phyloP scores from a whole-genome alignment of 2,329 filamentous ascomycete genomes.

The Zarea fungicola region DNA sequence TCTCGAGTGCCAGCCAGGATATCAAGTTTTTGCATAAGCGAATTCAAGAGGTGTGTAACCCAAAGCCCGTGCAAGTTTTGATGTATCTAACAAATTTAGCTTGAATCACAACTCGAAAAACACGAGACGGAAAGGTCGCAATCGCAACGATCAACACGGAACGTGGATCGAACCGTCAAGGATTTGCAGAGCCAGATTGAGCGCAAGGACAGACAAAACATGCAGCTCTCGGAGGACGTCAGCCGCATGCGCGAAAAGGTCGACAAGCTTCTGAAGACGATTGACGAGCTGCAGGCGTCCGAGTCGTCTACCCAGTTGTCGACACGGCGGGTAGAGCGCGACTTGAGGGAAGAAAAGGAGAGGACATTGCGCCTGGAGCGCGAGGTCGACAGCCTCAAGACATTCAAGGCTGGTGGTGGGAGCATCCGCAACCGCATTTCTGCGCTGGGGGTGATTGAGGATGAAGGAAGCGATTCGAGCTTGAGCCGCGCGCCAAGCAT shows the following conservation, averaged over 20 bases:
- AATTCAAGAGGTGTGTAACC: constrained; percentile 77
- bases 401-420: constrained; percentile 46
- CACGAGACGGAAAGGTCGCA: constrained; percentile 74
- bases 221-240: constrained; percentile 77
- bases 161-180: constrained; percentile 89
- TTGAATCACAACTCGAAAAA: constrained; percentile 80
- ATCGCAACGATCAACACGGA: constrained; percentile 81
- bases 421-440: constrained; percentile 33
- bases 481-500: constrained; percentile 59
- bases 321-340: constrained; percentile 80
- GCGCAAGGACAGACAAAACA: constrained; percentile 82
- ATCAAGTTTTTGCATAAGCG: constrained; percentile 91
- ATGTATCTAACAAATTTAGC: constrained; percentile 47
- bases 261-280: constrained; percentile 80
- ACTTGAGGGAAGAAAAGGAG: constrained; percentile 84
- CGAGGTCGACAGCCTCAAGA: constrained; percentile 82
- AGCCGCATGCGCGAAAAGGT: constrained; percentile 83
- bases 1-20: constrained; percentile 89
- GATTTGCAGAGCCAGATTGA: constrained; percentile 91
- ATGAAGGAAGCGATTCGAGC: constrained; percentile 50
- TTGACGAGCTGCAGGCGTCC: constrained; percentile 87
- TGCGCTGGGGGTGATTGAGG: constrained; percentile 32
- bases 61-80: too few relatives aligned
- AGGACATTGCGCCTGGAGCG: constrained; percentile 76
- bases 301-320: constrained; percentile 78